phyloP scores from a whole-genome alignment of 208 protist species.

The Leishmania turanica region DNA sequence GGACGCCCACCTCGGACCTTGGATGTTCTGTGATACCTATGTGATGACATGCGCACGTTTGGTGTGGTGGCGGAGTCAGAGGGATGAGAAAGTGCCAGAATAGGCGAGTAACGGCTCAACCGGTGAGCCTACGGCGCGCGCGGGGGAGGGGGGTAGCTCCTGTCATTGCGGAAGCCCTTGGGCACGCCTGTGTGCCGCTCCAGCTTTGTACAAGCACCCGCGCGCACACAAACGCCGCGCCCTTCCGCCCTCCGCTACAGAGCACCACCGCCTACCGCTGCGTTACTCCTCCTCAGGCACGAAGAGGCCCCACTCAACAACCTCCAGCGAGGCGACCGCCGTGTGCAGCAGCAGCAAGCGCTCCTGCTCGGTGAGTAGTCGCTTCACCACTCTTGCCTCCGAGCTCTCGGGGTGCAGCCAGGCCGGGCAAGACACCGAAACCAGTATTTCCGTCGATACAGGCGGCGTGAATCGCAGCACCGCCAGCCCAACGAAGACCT shows the following conservation, averaged over 20 bases:
- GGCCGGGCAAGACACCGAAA: constrained; percentile 65
- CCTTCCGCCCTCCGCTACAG: neutral
- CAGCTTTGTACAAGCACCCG: neutral
- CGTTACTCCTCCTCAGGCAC: constrained; percentile 46
- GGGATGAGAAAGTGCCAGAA: neutral
- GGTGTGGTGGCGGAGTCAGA: neutral
- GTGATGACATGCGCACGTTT: neutral
- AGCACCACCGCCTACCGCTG: neutral
- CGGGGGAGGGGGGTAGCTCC: too few relatives aligned
- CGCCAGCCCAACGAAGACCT: constrained; percentile 56
- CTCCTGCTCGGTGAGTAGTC: constrained; percentile 47
- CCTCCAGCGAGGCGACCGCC: constrained; percentile 40
- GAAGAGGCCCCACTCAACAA: constrained; percentile 72
- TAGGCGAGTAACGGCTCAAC: neutral
- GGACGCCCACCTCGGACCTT: neutral
- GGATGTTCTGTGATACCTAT: neutral
- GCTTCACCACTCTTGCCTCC: constrained; percentile 51
- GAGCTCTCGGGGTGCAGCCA: constrained; percentile 58
- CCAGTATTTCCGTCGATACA: constrained; percentile 60
- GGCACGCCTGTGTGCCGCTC: neutral
- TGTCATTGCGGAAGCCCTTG: neutral
- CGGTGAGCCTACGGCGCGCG: neutral
- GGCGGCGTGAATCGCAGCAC: constrained; percentile 66
- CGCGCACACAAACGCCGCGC: neutral
- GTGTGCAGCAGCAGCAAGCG: constrained; percentile 31